Evolutionary conservation across 352 stramenopile genomes (phyloP), one percentile per base, ranked within the genome.

Genomic region (Phytophthora pluvialis): DNA sequence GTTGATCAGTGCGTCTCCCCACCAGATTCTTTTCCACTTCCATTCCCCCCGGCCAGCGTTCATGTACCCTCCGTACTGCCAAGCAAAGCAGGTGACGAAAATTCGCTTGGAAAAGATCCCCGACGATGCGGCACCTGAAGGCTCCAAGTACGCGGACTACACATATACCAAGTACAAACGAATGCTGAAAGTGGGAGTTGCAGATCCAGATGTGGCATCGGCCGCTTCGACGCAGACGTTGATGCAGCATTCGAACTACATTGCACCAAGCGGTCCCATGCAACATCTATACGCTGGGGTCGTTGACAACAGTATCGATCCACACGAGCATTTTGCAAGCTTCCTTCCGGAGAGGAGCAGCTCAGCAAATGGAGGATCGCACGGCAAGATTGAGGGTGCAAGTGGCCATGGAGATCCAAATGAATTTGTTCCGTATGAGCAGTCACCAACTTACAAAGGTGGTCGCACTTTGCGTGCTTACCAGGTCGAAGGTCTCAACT

Each of bases 281-380:
- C 87, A 95, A 47, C 86, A 95, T 63, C 57, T 97, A 42, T 94
- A 95, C 42, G 80, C 89, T 3, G 89, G 84, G 0, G 89, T 95
- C 15, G 87, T 95, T n/a, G 87, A 95, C 68, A 95, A 95, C 63
- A 95, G 81, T 36, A 93, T 97, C 42, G 89, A 97, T 53, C 88
- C 89, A 6, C 87, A 97, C 31, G 89, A 97, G 31, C 89, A 95
- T 54, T 97, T 95, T 47, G 85, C 86, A 2, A 97, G 86, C 46
- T 97, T 97, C 42, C 60, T 95, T 32, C 86, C 89, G 9, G 72
- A 77, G 1, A 67, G 78, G 28, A 57, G 54, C 10, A 64, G 21
- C 39, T 44, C 52, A 18, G 12, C 32, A 5, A 63, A 18, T 25
- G 40, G 16, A 4, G 45, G 38, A 39, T 46, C 51, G 4, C 51